A percentile compares a stretch with the other conserved stretches of the same genome.
Evolutionary conservation across 371 early-diverging fungal genomes (phyloP).

Genomic region (Haplosporangium sp.): DNA sequence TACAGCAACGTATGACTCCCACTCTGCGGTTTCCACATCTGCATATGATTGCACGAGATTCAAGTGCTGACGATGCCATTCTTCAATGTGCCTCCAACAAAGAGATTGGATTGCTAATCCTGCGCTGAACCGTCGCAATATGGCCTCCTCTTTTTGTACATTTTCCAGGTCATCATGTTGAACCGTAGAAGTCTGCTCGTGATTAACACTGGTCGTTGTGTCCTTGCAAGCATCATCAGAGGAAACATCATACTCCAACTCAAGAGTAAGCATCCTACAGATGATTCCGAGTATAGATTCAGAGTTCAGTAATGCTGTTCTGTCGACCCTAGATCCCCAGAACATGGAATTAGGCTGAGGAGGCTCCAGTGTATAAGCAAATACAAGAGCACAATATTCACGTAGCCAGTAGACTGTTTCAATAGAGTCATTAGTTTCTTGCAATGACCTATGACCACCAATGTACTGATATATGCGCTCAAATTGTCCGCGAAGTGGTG

Average conservation of each 20-base stretch:
- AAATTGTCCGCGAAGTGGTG: conserved; percentile 15
- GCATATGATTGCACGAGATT: conserved; percentile 7
- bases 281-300: conserved; percentile 32
- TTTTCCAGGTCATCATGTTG: neutral
- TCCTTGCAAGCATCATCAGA: neutral
- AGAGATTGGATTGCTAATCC: conserved; percentile 41
- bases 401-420: conserved; percentile 39
- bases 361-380: conserved; percentile 19
- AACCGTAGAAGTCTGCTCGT: neutral
- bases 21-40: conserved; percentile 18
- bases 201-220: neutral
- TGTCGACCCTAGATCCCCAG: conserved; percentile 17
- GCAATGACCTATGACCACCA: conserved; percentile 23
- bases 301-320: conserved; percentile 13
- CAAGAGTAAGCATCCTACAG: conserved; percentile 47
- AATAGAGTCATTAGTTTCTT: conserved; percentile 13
- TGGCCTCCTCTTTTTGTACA: conserved; percentile 20
- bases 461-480: conserved; percentile 42
- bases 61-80: conserved; percentile 26
- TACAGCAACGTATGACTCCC: conserved; percentile 14
- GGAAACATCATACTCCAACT: conserved; percentile 32
- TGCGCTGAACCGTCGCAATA: conserved; percentile 36
- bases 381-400: conserved; percentile 35
- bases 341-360: neutral
- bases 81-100: conserved; percentile 22